These are phyloP conservation scores for Lodderomyces margitis DNA, from an alignment of 1,139 yeast species.

Conservation along the genomic window DNA sequence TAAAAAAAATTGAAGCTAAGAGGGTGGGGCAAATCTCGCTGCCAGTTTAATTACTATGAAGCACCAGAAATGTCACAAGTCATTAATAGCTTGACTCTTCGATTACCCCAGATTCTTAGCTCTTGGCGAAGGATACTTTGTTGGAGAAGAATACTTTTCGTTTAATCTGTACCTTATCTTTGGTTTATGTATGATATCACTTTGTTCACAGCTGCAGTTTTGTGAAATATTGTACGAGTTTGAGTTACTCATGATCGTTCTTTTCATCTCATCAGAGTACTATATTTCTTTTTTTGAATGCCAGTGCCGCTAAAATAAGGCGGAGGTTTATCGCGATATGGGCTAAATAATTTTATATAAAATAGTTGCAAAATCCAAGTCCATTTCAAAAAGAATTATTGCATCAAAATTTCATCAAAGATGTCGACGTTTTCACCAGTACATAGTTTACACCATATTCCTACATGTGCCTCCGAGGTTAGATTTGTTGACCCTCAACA, in stretches of 20 bases:
- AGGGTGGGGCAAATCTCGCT: not conserved
- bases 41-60: not conserved
- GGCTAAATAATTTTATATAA: not conserved
- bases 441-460: slow-evolving; percentile 13
- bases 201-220: too few species aligned
- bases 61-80: not conserved
- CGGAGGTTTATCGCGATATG: not conserved
- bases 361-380: not conserved
- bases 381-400: not conserved
- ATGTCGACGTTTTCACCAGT: slow-evolving; percentile 1
- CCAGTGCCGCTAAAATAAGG: not conserved
- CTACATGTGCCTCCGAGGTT: slow-evolving; percentile 18
- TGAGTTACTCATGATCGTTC: too few species aligned
- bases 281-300: not conserved
- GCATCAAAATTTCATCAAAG: too few species aligned
- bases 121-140: not conserved
- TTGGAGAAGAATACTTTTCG: not conserved
- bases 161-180: not conserved
- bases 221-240: too few species aligned
- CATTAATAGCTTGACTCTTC: too few species aligned
- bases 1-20: too few species aligned
- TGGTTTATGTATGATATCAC: not conserved
- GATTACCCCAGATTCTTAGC: not conserved
- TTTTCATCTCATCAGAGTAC: too few species aligned
- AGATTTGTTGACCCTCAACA: slow-evolving; percentile 24